Conservation (phyloP, 2,329 filamentous ascomycete species). For the Fusarium verticillioides region DNA sequence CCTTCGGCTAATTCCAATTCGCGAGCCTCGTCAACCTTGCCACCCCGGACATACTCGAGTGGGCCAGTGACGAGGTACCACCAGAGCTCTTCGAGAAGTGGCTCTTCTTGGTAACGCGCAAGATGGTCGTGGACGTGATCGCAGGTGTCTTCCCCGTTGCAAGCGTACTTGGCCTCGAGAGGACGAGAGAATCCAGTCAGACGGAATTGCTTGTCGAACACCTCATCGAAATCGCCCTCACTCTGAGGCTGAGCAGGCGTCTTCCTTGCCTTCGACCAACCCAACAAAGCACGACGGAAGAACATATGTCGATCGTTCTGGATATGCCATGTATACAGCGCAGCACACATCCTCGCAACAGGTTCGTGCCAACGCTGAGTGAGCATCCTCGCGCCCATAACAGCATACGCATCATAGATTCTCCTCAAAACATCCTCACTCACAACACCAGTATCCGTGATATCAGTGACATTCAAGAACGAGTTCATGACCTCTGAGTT, state of each 20-base stretch:
- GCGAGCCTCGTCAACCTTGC: constrained; percentile 17
- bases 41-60: constrained; percentile 26
- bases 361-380: constrained; percentile 49
- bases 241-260: constrained; percentile 37
- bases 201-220: constrained; percentile 43
- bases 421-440: constrained; percentile 31
- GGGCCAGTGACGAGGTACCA: constrained; percentile 31
- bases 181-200: constrained; percentile 45
- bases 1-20: constrained; percentile 29
- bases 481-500: constrained; percentile 43
- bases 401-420: constrained; percentile 38
- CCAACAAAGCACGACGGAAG: constrained; percentile 45
- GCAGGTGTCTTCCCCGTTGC: constrained; percentile 34
- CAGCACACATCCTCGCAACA: constrained; percentile 47
- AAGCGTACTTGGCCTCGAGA: constrained; percentile 17
- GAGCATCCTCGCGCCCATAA: constrained; percentile 43
- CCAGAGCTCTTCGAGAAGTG: constrained; percentile 35
- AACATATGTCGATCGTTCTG: constrained; percentile 49
- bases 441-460: constrained; percentile 34
- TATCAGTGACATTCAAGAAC: constrained; percentile 37
- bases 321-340: constrained; percentile 48
- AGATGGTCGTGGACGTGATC: constrained; percentile 28
- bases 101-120: constrained; percentile 2
- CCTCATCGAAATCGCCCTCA: constrained; percentile 48
- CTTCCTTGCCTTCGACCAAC: constrained; percentile 46